These are phyloP conservation scores for Musa balbisiana DNA, from an alignment of 202 grass and related monocot genomes.

Conservation along the genomic window DNA sequence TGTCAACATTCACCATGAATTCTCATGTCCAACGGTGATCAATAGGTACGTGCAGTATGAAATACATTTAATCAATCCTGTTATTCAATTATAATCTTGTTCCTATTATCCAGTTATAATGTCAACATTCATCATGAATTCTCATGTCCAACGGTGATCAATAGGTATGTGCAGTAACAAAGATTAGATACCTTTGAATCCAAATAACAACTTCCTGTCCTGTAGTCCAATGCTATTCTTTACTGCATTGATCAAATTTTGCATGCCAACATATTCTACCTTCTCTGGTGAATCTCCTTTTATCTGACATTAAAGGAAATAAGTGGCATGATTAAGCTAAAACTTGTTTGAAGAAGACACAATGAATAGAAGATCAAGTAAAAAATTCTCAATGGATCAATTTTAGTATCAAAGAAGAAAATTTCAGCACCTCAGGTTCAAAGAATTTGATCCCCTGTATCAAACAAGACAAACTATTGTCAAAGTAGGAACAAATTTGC, in stretches of 20 bases:
- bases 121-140: background rate
- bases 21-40: no score
- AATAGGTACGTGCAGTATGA: no score
- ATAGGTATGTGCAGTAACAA: background rate
- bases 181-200: constrained; percentile 45
- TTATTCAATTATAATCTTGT: no score
- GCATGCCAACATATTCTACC: constrained; percentile 84
- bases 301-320: constrained; percentile 49
- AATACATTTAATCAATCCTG: background rate
- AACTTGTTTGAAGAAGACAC: background rate
- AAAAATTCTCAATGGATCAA: background rate
- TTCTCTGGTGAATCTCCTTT: constrained; percentile 92
- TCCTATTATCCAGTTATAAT: no score
- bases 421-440: constrained; percentile 67
- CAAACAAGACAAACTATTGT: background rate
- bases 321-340: constrained; percentile 24
- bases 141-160: no score
- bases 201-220: constrained; percentile 85
- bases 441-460: constrained; percentile 96
- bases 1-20: no score
- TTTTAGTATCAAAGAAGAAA: background rate
- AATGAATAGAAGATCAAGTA: background rate
- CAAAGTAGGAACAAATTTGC: background rate
- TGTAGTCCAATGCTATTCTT: constrained; percentile 51
- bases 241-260: constrained; percentile 70